Evolutionary conservation across 129 eudicot genomes (phyloP).

Genomic region (Ambrosia trifida): DNA sequence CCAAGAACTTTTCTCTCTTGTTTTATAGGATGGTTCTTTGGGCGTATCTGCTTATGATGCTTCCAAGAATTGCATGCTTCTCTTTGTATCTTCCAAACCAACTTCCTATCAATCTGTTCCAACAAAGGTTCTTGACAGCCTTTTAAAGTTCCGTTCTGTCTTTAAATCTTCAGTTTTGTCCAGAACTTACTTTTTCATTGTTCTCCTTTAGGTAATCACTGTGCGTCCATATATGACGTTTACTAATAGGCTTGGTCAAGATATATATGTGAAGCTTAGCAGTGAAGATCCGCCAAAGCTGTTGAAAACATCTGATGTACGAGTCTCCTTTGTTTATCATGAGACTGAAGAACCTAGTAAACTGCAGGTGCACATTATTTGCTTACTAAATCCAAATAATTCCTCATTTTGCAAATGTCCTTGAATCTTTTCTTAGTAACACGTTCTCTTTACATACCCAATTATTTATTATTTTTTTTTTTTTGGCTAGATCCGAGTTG

Average conservation of each 20-base stretch:
- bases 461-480: no score
- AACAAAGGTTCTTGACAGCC: conserved; percentile 62
- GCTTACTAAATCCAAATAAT: conserved; percentile 6
- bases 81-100: conserved; percentile 83
- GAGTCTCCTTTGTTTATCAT: conserved; percentile 72
- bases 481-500: conserved; percentile 61
- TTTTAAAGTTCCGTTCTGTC: not conserved
- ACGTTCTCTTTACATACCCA: not conserved
- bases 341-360: conserved; percentile 58
- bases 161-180: not conserved
- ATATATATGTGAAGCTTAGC: conserved; percentile 67
- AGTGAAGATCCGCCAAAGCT: conserved; percentile 75
- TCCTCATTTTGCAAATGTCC: conserved; percentile 9
- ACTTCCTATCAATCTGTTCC: conserved; percentile 87
- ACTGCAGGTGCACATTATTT: conserved; percentile 57
- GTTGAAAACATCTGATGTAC: conserved; percentile 68
- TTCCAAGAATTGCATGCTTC: conserved; percentile 71
- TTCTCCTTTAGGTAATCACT: conserved; percentile 60
- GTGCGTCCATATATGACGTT: conserved; percentile 83
- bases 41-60: conserved; percentile 75
- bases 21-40: conserved; percentile 74
- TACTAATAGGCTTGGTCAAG: conserved; percentile 89
- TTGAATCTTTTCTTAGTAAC: not conserved
- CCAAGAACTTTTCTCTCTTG: not conserved
- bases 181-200: conserved; percentile 23